phyloP scores from a whole-genome alignment of 148 eudicot species.

The Euryodendron excelsum region DNA sequence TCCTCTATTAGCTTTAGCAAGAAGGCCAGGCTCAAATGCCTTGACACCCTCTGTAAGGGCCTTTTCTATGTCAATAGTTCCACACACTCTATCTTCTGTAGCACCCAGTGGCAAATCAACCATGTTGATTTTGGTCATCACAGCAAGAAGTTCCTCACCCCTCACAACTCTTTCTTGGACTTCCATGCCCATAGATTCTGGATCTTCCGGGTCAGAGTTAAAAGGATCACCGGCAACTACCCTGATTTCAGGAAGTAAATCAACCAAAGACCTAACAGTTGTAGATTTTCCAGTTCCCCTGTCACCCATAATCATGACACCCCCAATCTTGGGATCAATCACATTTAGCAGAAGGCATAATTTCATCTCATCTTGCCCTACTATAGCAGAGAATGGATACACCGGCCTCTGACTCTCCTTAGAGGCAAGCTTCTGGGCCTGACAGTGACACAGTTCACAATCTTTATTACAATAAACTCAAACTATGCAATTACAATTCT shows the following conservation, averaged over 20 bases:
- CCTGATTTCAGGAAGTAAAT: slow-evolving; percentile 85
- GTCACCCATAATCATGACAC: slow-evolving; percentile 99
- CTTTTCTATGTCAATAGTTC: slow-evolving; percentile 93
- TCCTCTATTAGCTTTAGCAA: slow-evolving; percentile 93
- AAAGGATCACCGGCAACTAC: slow-evolving; percentile 85
- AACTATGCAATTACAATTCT: not conserved
- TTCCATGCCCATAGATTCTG: slow-evolving; percentile 85
- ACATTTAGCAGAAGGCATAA: slow-evolving; percentile 86
- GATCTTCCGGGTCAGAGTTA: slow-evolving; percentile 95
- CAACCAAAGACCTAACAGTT: slow-evolving; percentile 77
- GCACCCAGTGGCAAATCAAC: slow-evolving; percentile 95
- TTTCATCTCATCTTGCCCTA: slow-evolving; percentile 99
- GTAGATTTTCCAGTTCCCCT: slow-evolving; percentile 97
- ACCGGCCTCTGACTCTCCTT: slow-evolving; percentile 89
- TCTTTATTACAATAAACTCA: not conserved
- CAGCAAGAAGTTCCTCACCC: slow-evolving; percentile 64
- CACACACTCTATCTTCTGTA: slow-evolving; percentile 95
- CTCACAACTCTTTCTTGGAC: slow-evolving; percentile 66
- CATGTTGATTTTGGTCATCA: slow-evolving; percentile 80
- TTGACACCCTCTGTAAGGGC: slow-evolving; percentile 91
- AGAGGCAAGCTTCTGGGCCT: slow-evolving; percentile 62
- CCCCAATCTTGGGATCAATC: slow-evolving; percentile 96
- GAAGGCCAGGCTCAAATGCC: slow-evolving; percentile 98
- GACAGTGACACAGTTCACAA: slow-evolving; percentile 13
- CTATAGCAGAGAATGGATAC: slow-evolving; percentile 90